Evolutionary conservation across 352 stramenopile genomes (phyloP).

Genomic region (Globisporangium cederbergense): DNA sequence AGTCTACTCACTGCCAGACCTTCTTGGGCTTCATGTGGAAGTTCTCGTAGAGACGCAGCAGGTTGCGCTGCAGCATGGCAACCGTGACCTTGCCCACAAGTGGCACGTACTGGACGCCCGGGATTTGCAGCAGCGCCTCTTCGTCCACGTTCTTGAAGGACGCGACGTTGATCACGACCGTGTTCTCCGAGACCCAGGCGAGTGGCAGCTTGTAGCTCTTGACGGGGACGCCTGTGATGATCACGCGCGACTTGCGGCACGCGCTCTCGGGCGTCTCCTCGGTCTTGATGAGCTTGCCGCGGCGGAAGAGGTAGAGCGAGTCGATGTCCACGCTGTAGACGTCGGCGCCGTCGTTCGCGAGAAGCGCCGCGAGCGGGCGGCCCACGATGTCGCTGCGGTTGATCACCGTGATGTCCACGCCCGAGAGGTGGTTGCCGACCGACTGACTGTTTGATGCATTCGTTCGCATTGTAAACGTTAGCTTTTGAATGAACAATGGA

Average conservation of each 20-base stretch:
- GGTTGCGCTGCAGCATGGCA: conserved; percentile 94
- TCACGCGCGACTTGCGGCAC: conserved; percentile 87
- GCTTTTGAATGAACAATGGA: not conserved
- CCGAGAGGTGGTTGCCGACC: conserved; percentile 61
- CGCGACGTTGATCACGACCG: conserved; percentile 95
- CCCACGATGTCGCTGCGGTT: conserved; percentile 98
- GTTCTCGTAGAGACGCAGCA: conserved; percentile 95
- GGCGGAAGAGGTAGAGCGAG: conserved; percentile 94
- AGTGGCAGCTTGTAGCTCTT: conserved; percentile 92
- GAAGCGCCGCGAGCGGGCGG: conserved; percentile 92
- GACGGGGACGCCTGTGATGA: conserved; percentile 94
- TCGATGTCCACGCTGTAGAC: conserved; percentile 96
- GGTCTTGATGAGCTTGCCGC: conserved; percentile 86
- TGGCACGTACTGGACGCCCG: conserved; percentile 92
- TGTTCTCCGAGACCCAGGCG: conserved; percentile 88
- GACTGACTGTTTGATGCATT: conserved; percentile 24
- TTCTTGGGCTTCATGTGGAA: conserved; percentile 91
- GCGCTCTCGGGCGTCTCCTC: conserved; percentile 86
- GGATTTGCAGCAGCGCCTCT: conserved; percentile 84
- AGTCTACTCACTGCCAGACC: conserved; percentile 60
- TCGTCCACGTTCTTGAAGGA: conserved; percentile 96
- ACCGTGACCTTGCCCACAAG: conserved; percentile 97
- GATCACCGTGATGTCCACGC: conserved; percentile 93
- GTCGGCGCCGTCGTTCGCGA: conserved; percentile 93
- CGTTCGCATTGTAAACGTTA: not conserved